Base-by-base conservation (phyloP, 352 stramenopile species). In the Elongisporangium prolatum region DNA sequence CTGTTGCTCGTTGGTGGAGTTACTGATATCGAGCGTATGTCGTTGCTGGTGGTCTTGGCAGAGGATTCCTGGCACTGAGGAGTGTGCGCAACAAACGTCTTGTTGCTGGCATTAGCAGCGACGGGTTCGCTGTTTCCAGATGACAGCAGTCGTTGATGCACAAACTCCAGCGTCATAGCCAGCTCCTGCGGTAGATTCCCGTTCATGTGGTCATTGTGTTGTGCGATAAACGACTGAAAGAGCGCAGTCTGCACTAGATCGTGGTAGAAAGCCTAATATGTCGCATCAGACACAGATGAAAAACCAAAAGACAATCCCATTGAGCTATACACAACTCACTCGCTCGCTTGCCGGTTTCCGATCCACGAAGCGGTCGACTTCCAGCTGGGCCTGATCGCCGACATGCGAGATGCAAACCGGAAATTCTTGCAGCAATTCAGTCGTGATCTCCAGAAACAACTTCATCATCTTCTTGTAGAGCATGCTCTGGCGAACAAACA, bases 71-170 rank as follows among this genome's bases (percentile, higher is more conserved):
- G 28, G 9, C 4, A 6, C 8, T 38, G 28, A 0, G 72, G 72
- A 5, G 48, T 50, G 21, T 68, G 68, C 2, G 73, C 73, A 0
- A 80, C 71, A 24, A 83, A 80, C 8, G 70, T 83, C 55, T 83
- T 83, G 40, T 55, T 67, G 51, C 50, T 14, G 37, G 21, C 1
- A 38, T 37, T 25, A 4, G 44, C 24, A 22, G 55, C 53, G 0
- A 28, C 24, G 1, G 55, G 49, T 17, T 49, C 44, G 53, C 55
- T 17, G 24, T 17, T 22, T 8, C 9, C 4, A 17, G 24, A 76
- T 47, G 48, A 65, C 6, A 79, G 38, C 37, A 82, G 50, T 11
- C 54, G 66, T 8, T 67, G 57, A 52, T 73, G 67, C 38, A 82
- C 64, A 37, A 73, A 79, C 20, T 77, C 62, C 21, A 79, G 64